Base-by-base conservation (phyloP, 2,329 filamentous ascomycete species). In the Pseudogymnoascus sp. region DNA sequence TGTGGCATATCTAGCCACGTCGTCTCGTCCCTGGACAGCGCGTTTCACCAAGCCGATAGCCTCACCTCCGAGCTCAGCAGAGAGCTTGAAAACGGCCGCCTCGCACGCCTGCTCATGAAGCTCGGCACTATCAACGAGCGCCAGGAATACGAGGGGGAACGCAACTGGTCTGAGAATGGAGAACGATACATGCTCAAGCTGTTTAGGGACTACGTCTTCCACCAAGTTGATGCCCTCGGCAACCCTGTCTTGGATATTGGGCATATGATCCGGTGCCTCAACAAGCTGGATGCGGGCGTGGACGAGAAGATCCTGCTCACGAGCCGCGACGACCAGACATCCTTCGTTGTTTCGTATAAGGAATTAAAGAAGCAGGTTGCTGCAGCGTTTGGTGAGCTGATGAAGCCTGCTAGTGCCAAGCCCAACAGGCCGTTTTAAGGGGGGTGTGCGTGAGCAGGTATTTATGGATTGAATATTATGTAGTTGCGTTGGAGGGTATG, bases 201-300 rank as follows among this genome's bases (percentile, higher is more conserved):
- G 8, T 97, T 97, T 80, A 86, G 95, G 60, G 95, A 99, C 76
- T 97, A 96, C 71, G 91, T 97, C 42, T 99, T 97, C 77, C 95
- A 99, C 75, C 93, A 96, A 72, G 92, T 97, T 11, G 92, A 97
- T 73, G 83, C 85, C 31, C 86, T 91, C 64, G 92, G 91, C 13
- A 88, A 90, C 62, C 89, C 95, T 0, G 88, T 93, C 1, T 81
- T 96, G 4, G 90, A 97, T 72, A 79, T 97, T 64, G 93, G 89
- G 2, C 93, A 97, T 77, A 91, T 97, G 67, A 76, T 99, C 53
- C 84, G 83, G 26, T 93, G 89, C 72, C 77, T 99, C 69, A 97
- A 96, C 78, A 97, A 96, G 74, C 80, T 99, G 62, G 95, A 99
- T 76, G 90, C 91, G 0, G 95, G 93, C 0, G 85, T 85, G 1